Evolutionary conservation across 345 rosid species (phyloP).

Genomic region (Angophora floribunda): DNA sequence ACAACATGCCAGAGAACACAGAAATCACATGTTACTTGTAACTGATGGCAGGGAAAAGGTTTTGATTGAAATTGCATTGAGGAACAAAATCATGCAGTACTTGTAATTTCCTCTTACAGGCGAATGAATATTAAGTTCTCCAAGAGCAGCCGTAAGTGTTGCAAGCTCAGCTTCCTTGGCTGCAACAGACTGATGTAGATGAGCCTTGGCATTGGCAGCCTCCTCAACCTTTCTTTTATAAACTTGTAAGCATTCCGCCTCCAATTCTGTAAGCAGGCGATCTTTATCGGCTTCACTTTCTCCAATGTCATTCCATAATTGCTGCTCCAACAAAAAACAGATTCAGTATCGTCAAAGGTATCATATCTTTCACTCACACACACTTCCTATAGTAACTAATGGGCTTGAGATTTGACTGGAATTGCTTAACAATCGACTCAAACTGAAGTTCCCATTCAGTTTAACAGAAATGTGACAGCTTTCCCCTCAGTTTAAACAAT

Average conservation of each 20-base stretch:
- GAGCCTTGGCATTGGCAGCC: conserved; percentile 81
- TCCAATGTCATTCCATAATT: conserved; percentile 96
- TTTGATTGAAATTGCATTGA: not conserved
- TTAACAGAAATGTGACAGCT: not conserved
- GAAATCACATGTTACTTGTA: too few relatives aligned
- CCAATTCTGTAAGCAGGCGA: conserved; percentile 73
- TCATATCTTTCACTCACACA: not conserved
- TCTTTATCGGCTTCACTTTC: conserved; percentile 86
- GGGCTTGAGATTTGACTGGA: too few relatives aligned
- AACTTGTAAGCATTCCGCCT: conserved; percentile 87
- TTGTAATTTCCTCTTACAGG: conserved; percentile 24
- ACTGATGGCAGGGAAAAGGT: not conserved
- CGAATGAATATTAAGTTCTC: conserved; percentile 59
- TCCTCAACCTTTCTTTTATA: conserved; percentile 90
- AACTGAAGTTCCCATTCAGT: not conserved
- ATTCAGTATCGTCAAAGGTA: not conserved
- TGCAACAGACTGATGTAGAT: conserved; percentile 90
- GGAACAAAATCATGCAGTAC: not conserved
- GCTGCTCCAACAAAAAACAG: conserved; percentile 36
- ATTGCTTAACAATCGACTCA: not conserved
- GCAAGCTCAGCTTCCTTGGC: conserved; percentile 94
- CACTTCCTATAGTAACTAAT: not conserved
- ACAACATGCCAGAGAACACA: not conserved
- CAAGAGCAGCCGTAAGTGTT: conserved; percentile 82
- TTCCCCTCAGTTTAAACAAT: not conserved